Evolutionary conservation across 371 early-diverging fungal genomes (phyloP), one percentile per base, ranked within the genome.

Genomic region (Mucor racemosus): DNA sequence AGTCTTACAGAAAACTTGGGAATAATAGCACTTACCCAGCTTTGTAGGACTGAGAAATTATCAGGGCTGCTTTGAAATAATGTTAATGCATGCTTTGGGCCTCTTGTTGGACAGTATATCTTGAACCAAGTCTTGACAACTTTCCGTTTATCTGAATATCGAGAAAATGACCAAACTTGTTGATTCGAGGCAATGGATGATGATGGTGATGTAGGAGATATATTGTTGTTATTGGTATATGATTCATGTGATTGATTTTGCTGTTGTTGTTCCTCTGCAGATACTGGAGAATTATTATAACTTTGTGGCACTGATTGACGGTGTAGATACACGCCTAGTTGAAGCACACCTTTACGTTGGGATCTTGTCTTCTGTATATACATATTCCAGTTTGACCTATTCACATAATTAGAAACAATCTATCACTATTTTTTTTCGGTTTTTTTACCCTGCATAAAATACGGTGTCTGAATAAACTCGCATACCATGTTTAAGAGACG

Each of bases 21-120:
- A 1, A 33, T 33, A 26, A 26, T 26, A 26, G 26, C 19, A 54
- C 69, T 68, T 81, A 86, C 88, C 88, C 88, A 86, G 42, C 84
- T 84, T 34, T 85, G 86, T 26, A 75, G 44, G 0, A 81, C 61
- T 8, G 75, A 61, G 63, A 87, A 87, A 21, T 85, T 76, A 60
- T 87, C 86, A 34, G 88, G 85, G 42, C 80, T 77, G 44, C 86
- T 82, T 62, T 87, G 85, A 61, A 85, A 87, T 36, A 86, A 67
- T 0, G 80, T 85, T 62, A 88, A 66, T n/a, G 75, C 69, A 62
- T 88, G 85, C 13, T 72, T 72, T 0, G 88, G 88, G 3, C 79
- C 81, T 35, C 76, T 61, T 7, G 84, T 71, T 9, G 84, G 77
- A 40, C 79, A 85, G 60, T 76, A 84, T 33, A 88, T 84, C 64